Evolutionary conservation across 2,329 filamentous ascomycete genomes (phyloP).

Genomic region (Aspergillus quadricinctus): DNA sequence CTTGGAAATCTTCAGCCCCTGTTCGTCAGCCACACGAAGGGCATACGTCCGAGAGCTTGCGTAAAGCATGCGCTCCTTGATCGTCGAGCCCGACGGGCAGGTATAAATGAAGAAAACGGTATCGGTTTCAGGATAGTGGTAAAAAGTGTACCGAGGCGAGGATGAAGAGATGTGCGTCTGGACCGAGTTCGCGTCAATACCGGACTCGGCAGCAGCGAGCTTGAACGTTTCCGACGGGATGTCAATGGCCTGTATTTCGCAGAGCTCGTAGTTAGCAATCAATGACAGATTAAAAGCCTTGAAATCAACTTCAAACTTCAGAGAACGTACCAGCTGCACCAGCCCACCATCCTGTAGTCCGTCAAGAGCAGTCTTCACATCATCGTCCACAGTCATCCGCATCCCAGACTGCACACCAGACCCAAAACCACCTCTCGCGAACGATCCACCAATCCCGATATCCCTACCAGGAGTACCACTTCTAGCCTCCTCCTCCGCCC

Average conservation of each 20-base stretch:
- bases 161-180: slow-evolving; percentile 45
- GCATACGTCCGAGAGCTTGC: slow-evolving; percentile 54
- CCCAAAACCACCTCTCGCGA: slow-evolving; percentile 16
- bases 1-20: slow-evolving; percentile 55
- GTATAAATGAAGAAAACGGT: slow-evolving; percentile 60
- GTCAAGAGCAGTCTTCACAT: slow-evolving; percentile 49
- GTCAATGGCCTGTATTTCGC: slow-evolving; percentile 34
- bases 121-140: slow-evolving; percentile 48
- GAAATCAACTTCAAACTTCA: not conserved
- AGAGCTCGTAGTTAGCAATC: slow-evolving; percentile 19
- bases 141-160: slow-evolving; percentile 60
- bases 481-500: slow-evolving; percentile 56
- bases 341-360: slow-evolving; percentile 35
- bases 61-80: slow-evolving; percentile 64
- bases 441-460: slow-evolving; percentile 43
- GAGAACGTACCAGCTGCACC: slow-evolving; percentile 48
- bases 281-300: not conserved
- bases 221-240: slow-evolving; percentile 51
- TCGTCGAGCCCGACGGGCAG: slow-evolving; percentile 56
- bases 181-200: slow-evolving; percentile 43
- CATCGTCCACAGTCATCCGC: slow-evolving; percentile 50
- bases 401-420: slow-evolving; percentile 33
- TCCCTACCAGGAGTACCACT: slow-evolving; percentile 49
- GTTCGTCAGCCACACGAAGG: slow-evolving; percentile 51
- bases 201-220: slow-evolving; percentile 44